Base-by-base conservation (phyloP, 1,284 basidiomycete genomes). In the Sparassis latifolia region DNA sequence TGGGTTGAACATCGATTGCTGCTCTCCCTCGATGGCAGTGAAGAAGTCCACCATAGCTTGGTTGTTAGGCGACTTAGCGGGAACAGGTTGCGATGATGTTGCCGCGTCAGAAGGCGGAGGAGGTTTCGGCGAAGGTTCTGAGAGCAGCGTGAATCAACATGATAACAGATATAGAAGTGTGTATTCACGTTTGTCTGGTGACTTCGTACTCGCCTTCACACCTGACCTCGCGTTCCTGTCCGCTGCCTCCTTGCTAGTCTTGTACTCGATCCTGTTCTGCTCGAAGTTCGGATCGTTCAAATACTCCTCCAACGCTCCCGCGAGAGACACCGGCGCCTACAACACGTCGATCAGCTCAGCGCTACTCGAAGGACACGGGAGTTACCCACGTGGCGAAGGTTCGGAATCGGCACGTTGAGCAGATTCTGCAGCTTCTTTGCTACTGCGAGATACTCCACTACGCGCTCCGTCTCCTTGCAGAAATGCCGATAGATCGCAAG, bases 201-300 rank as follows among this genome's bases (percentile, higher is more conserved):
- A 58, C 49, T 66, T 63, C 10, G 43, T n/a, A 42, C 31, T 6
- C 56, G 53, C 44, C 40, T 65, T 66, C 12, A 63, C 62, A 6
- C 69, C 66, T 28, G 64, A 61, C 55, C 64, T 68, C 20, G 62
- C 62, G 55, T 68, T 73, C 30, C 76, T 77, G 54, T 93, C 89
- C 0, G 82, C 80, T 4, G 84, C 76, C n/a, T 79, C 79, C 67
- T 92, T 92, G 66, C 85, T 93, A 40, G 85, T 77, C 69, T 82
- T 92, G 72, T 99, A 97, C 63, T 98, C 95, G 20, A 89, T 73
- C 49, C 96, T 75, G 65, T 97, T 97, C 66, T 92, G 82, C 68
- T 98, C 96, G 66, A 98, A 99, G 66, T 94, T 93, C 12, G 94
- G 90, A 68, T 97, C 94, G 53, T 92, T 85, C 41, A 98, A 75